Evolutionary conservation across 306 rosid genomes (phyloP).

Genomic region (Pyrus pyrifolia): DNA sequence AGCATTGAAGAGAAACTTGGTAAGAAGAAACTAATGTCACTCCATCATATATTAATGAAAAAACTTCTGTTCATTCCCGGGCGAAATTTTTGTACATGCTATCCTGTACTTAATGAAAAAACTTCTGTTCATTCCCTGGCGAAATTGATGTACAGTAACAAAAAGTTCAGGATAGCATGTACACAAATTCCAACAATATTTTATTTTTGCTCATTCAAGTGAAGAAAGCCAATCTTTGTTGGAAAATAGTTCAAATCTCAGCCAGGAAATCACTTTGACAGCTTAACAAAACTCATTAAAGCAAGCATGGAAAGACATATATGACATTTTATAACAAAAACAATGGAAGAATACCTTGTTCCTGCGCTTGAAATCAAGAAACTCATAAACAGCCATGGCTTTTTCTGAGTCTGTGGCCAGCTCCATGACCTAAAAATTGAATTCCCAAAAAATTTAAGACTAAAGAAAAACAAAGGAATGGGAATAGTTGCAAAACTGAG

Average conservation of each 20-base stretch:
- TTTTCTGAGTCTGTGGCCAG: conserved; percentile 89
- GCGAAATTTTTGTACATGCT: background rate
- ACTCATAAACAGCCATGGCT: conserved; percentile 71
- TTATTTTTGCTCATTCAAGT: background rate
- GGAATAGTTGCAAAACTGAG: conserved; percentile 2
- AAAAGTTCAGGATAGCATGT: background rate
- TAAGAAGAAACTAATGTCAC: conserved; percentile 13
- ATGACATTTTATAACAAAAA: background rate
- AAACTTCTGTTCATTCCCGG: background rate
- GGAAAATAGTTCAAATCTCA: background rate
- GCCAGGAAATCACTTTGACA: conserved; percentile 12
- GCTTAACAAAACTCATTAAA: background rate
- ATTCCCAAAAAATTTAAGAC: conserved; percentile 16
- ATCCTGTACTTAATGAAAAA: background rate
- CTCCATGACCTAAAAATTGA: conserved; percentile 88
- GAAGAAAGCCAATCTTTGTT: background rate
- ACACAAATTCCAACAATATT: background rate
- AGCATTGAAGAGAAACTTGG: conserved; percentile 25
- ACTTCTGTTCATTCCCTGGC: background rate
- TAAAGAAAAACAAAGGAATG: background rate
- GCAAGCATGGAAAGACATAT: background rate
- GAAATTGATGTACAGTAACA: background rate
- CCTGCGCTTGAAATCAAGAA: conserved; percentile 93
- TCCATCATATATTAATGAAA: background rate
- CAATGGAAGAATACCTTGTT: conserved; percentile 61